phyloP scores from a whole-genome alignment of 2,329 filamentous ascomycete genomes.

The Arthrobotrys pseudoclavata region DNA sequence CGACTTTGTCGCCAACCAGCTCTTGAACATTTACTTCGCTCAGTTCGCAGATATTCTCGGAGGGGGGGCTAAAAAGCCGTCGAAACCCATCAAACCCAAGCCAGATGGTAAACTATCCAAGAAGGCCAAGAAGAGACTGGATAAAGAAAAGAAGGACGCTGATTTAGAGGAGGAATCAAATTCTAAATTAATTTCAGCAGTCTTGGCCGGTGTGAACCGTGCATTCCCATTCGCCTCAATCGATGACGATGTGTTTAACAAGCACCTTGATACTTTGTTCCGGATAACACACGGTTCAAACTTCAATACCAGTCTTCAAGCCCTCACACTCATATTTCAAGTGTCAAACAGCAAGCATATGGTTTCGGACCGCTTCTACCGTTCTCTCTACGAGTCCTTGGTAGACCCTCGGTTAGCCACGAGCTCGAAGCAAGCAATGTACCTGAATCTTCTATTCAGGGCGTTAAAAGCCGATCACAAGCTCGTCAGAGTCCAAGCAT shows the following conservation, averaged over 20 bases:
- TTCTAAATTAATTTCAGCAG: conserved; percentile 91
- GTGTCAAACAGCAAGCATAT: conserved; percentile 84
- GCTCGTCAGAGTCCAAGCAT: conserved; percentile 91
- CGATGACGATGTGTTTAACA: conserved; percentile 81
- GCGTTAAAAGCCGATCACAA: conserved; percentile 91
- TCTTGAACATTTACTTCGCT: conserved; percentile 92
- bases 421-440: conserved; percentile 95
- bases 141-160: conserved; percentile 63
- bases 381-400: conserved; percentile 93
- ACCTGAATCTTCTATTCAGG: conserved; percentile 90
- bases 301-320: conserved; percentile 98
- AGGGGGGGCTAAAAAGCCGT: conserved; percentile 71
- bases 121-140: conserved; percentile 64
- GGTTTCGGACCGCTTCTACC: conserved; percentile 90
- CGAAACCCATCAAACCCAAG: conserved; percentile 65
- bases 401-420: conserved; percentile 87
- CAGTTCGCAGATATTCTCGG: conserved; percentile 75
- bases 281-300: conserved; percentile 97
- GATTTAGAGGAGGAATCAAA: conserved; percentile 76
- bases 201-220: conserved; percentile 94
- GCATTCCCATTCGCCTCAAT: conserved; percentile 92
- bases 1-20: conserved; percentile 80
- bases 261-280: conserved; percentile 93
- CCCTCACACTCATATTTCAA: conserved; percentile 93
- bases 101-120: conserved; percentile 66